phyloP scores from a whole-genome alignment of 192 early-diverging fungal species.

The Pilaira anomala region DNA sequence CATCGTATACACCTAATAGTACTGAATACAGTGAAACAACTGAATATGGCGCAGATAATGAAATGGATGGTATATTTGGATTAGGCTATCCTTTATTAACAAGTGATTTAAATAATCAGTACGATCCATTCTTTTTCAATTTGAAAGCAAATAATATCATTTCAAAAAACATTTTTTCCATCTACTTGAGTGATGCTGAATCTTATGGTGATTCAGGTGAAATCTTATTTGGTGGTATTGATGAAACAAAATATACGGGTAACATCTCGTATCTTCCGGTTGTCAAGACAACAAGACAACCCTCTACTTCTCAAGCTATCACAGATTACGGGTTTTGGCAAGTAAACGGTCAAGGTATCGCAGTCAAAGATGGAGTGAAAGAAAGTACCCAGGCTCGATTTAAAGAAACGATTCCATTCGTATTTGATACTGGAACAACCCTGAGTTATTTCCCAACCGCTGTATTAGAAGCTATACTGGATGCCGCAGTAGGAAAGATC shows the following conservation, averaged over 20 bases:
- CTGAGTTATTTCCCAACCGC: constrained; percentile 14
- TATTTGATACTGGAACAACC: constrained; percentile 30
- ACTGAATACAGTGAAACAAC: not conserved
- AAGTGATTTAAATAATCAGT: not conserved
- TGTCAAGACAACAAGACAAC: not conserved
- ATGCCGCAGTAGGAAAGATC: not conserved
- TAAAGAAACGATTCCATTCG: not conserved
- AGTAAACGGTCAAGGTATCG: constrained; percentile 9
- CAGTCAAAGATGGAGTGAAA: not conserved
- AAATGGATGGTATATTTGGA: constrained; percentile 32
- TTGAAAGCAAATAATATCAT: constrained; percentile 11
- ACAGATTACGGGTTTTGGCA: constrained; percentile 17
- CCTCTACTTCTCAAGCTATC: not conserved
- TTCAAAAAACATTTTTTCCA: constrained; percentile 18
- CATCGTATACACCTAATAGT: not conserved
- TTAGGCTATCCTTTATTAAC: constrained; percentile 24
- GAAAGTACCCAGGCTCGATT: not conserved
- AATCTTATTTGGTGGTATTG: constrained; percentile 49
- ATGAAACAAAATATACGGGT: constrained; percentile 43
- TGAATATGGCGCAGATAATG: not conserved
- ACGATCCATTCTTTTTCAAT: constrained; percentile 25
- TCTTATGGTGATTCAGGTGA: constrained; percentile 26
- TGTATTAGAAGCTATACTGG: not conserved
- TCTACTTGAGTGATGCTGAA: constrained; percentile 9
- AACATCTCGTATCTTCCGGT: constrained; percentile 38